Percentiles rank a stretch among this genome's conserved stretches.
Conservation (phyloP, 805 yeast species). For the Candida cerambycidarum region DNA sequence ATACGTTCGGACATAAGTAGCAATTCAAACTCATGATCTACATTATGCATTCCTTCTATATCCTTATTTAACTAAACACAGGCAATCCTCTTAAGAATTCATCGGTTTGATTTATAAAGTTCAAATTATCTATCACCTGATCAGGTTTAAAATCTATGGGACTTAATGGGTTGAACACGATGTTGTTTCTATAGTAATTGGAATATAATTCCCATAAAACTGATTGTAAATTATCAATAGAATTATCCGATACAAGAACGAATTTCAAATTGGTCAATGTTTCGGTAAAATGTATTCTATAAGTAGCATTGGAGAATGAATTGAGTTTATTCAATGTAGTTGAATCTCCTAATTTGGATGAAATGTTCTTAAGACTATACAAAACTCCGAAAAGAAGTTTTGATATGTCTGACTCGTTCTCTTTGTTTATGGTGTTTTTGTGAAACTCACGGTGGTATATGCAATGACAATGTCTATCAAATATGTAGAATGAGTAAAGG, state of each 20-base stretch:
- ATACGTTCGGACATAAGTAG: too few species aligned
- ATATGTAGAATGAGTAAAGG: conserved; percentile 75
- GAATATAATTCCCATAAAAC: conserved; percentile 61
- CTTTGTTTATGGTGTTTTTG: conserved; percentile 37
- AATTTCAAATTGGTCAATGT: conserved; percentile 78
- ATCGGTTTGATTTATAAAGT: conserved; percentile 59
- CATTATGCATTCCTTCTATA: neutral
- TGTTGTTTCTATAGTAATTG: conserved; percentile 55
- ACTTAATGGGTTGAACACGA: conserved; percentile 54
- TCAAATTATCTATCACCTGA: conserved; percentile 51
- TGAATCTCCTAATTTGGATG: conserved; percentile 49
- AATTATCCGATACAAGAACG: conserved; percentile 68
- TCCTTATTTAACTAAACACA: neutral
- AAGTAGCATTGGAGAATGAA: conserved; percentile 69
- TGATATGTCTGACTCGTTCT: conserved; percentile 66
- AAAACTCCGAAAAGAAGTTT: conserved; percentile 84
- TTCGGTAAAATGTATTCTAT: conserved; percentile 77
- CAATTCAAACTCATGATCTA: too few species aligned
- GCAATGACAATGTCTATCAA: conserved; percentile 89
- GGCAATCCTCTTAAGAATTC: conserved; percentile 33
- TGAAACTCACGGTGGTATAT: conserved; percentile 70
- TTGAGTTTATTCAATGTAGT: conserved; percentile 39
- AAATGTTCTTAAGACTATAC: conserved; percentile 74
- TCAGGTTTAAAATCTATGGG: conserved; percentile 47
- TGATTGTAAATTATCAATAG: conserved; percentile 52